A percentile compares a stretch with the other conserved stretches of the same genome.
phyloP scores from a whole-genome alignment of 2,329 filamentous ascomycete species.

The Penicillium polonicum region DNA sequence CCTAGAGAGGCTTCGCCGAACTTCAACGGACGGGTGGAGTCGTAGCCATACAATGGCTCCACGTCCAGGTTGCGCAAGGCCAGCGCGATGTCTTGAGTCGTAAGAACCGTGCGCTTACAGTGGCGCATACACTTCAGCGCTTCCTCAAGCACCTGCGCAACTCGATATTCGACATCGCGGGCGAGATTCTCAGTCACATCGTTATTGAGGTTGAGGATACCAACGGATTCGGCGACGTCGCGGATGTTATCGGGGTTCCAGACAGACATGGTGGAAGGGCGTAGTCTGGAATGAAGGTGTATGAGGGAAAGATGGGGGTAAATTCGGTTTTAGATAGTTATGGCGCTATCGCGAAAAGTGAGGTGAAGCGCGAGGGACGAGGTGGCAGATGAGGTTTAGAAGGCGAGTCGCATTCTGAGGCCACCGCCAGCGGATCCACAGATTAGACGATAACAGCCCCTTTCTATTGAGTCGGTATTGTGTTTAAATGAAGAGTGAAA shows the following conservation, averaged over 20 bases:
- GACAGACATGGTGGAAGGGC: conserved; percentile 55
- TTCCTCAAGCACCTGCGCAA: conserved; percentile 91
- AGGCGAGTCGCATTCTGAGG: conserved; percentile 17
- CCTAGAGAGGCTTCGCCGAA: conserved; percentile 94
- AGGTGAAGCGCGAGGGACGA: background rate
- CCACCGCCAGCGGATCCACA: conserved; percentile 9
- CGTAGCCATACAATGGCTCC: conserved; percentile 94
- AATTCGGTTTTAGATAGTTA: background rate
- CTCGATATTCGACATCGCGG: conserved; percentile 92
- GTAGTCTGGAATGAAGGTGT: background rate
- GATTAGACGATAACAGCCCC: background rate
- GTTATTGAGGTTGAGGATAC: conserved; percentile 75
- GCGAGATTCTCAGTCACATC: conserved; percentile 85
- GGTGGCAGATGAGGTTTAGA: background rate
- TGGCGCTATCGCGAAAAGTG: conserved; percentile 2
- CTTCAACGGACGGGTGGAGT: conserved; percentile 80
- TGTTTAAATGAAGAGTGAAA: background rate
- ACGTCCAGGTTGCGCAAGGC: conserved; percentile 85
- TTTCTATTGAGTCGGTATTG: background rate
- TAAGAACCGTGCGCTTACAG: conserved; percentile 78
- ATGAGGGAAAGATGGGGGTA: conserved; percentile 5
- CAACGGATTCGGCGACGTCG: conserved; percentile 94
- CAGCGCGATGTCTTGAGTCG: conserved; percentile 83
- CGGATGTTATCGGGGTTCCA: conserved; percentile 97
- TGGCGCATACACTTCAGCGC: conserved; percentile 96